These are phyloP conservation scores for Paraurostyla sp. DNA, from an alignment of 73 alveolate genomes.

Conservation along the genomic window DNA sequence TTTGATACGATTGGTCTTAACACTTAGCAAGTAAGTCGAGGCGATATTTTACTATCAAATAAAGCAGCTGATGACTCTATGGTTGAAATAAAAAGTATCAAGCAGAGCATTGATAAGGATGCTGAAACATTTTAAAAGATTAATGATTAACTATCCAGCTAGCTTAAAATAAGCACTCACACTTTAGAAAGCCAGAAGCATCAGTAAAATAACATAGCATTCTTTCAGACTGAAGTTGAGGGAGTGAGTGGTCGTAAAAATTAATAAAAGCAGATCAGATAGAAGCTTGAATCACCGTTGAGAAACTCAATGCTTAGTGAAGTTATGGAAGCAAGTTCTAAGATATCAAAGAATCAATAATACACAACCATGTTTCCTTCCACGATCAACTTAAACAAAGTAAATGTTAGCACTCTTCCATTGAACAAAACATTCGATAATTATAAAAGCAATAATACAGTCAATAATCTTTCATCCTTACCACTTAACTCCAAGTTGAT, in stretches of 20 bases:
- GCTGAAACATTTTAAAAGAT: too few species aligned
- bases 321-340: neutral
- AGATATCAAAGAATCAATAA: neutral
- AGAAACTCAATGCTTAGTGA: constrained; percentile 24
- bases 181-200: too few species aligned
- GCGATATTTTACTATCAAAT: neutral
- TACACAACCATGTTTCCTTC: neutral
- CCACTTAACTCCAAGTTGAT: neutral
- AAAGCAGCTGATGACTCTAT: neutral
- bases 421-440: neutral
- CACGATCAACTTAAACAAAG: neutral
- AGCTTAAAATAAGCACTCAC: too few species aligned
- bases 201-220: neutral
- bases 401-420: neutral
- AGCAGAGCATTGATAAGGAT: neutral
- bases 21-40: neutral
- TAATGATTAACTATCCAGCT: too few species aligned
- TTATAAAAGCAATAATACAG: neutral
- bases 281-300: neutral
- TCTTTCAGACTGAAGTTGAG: neutral
- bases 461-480: too few species aligned
- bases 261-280: too few species aligned
- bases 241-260: too few species aligned
- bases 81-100: neutral
- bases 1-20: neutral